A percentile compares a stretch with the other conserved stretches of the same genome.
phyloP scores from a whole-genome alignment of 108 stramenopile genomes.

The Cyclotella baltica region DNA sequence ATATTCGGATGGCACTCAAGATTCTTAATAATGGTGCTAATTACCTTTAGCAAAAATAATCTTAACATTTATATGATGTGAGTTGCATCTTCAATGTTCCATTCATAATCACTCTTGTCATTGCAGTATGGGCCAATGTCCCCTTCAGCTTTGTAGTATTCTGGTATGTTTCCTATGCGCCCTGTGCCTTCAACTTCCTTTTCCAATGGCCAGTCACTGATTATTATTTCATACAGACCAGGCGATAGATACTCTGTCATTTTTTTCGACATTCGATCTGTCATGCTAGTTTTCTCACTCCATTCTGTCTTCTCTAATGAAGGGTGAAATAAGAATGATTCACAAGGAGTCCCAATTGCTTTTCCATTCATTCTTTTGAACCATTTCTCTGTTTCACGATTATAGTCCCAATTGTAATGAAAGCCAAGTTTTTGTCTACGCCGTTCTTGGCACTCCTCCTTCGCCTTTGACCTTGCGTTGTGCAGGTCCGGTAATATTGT shows the following conservation, averaged over 20 bases:
- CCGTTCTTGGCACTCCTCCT: slow-evolving; percentile 16
- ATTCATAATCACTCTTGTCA: slow-evolving; percentile 12
- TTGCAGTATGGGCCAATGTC: slow-evolving; percentile 31
- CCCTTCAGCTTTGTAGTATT: slow-evolving; percentile 12
- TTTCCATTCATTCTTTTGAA: slow-evolving; percentile 25
- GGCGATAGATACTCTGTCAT: not conserved
- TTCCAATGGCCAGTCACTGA: slow-evolving; percentile 18
- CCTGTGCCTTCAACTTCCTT: slow-evolving; percentile 23
- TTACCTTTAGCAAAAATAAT: too few species aligned
- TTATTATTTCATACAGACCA: slow-evolving; percentile 27
- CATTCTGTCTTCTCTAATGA: slow-evolving; percentile 4
- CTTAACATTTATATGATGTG: slow-evolving; percentile 39
- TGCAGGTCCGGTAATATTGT: slow-evolving; percentile 4
- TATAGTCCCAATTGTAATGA: slow-evolving; percentile 45
- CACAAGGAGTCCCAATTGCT: slow-evolving; percentile 40
- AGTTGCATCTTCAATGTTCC: slow-evolving; percentile 26
- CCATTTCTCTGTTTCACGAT: slow-evolving; percentile 29
- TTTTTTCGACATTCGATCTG: not conserved
- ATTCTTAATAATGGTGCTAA: too few species aligned
- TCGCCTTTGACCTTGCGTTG: slow-evolving; percentile 9
- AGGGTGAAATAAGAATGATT: slow-evolving; percentile 10
- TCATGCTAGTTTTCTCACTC: not conserved
- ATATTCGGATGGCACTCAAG: too few species aligned
- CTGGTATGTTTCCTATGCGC: slow-evolving; percentile 31
- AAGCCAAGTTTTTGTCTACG: slow-evolving; percentile 35